These are phyloP conservation scores for Microdochium paspali DNA, from an alignment of 2,329 filamentous ascomycete genomes.

Conservation along the genomic window DNA sequence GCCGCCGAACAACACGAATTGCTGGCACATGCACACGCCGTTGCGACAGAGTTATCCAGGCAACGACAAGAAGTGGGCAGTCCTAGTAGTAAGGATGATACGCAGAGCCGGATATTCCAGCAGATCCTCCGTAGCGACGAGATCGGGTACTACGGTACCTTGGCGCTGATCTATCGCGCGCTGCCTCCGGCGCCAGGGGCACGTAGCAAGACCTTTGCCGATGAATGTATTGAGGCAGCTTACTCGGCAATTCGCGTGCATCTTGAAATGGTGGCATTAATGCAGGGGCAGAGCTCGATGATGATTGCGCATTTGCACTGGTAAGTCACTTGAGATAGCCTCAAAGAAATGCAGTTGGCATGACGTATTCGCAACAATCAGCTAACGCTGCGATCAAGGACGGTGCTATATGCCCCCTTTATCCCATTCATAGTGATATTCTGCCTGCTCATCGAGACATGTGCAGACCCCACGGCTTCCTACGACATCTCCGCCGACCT, in stretches of 20 bases:
- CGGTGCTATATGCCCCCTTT: conserved; percentile 39
- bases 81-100: conserved; percentile 1
- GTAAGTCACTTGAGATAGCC: conserved; percentile 15
- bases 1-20: conserved; percentile 21
- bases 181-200: conserved; percentile 18
- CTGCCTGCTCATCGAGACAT: conserved; percentile 37
- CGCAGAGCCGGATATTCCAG: conserved; percentile 20
- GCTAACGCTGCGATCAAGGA: conserved; percentile 22
- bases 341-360: neutral
- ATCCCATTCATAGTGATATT: conserved; percentile 45
- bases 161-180: conserved; percentile 33
- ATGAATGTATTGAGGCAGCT: conserved; percentile 31
- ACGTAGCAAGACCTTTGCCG: conserved; percentile 23
- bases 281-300: conserved; percentile 21
- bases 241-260: conserved; percentile 29
- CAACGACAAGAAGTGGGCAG: conserved; percentile 3
- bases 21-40: conserved; percentile 13
- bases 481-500: conserved; percentile 21
- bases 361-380: neutral
- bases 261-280: conserved; percentile 27
- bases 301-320: conserved; percentile 34
- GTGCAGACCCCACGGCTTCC: conserved; percentile 12
- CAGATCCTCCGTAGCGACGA: conserved; percentile 27
- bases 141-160: conserved; percentile 28
- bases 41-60: conserved; percentile 14